phyloP scores from a whole-genome alignment of 768 basidiomycete genomes.

The Kwoniella sp. region DNA sequence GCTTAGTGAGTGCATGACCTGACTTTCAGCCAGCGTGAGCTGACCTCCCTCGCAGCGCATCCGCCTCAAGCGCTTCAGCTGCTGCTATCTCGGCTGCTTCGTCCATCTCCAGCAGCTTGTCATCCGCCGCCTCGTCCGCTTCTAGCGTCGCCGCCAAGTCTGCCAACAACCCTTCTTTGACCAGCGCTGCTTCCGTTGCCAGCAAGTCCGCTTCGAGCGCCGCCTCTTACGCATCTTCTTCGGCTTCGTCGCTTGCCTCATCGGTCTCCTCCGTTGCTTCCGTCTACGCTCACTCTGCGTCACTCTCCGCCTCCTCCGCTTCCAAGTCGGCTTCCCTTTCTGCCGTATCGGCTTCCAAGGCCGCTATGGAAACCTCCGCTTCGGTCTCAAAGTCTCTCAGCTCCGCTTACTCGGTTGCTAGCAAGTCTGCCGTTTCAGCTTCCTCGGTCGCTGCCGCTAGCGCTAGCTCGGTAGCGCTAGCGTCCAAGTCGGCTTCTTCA shows the following conservation, averaged over 20 bases:
- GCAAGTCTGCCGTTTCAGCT: constrained; percentile 37
- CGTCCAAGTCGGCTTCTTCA: constrained; percentile 31
- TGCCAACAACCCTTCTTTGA: constrained; percentile 32
- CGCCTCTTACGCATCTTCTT: constrained; percentile 42
- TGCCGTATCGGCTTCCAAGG: constrained; percentile 36
- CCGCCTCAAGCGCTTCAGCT: constrained; percentile 44
- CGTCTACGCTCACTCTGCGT: constrained; percentile 37
- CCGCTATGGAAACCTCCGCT: constrained; percentile 30
- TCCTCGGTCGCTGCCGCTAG: constrained; percentile 31
- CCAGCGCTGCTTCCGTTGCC: constrained; percentile 43
- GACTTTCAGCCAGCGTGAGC: neutral
- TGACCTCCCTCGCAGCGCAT: constrained; percentile 31
- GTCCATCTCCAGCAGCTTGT: constrained; percentile 41
- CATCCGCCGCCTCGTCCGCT: constrained; percentile 42
- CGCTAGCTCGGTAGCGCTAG: constrained; percentile 25
- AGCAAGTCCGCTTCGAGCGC: constrained; percentile 45
- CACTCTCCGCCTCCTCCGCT: constrained; percentile 39
- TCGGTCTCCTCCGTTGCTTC: constrained; percentile 44
- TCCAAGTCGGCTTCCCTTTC: constrained; percentile 36
- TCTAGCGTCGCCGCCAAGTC: constrained; percentile 44
- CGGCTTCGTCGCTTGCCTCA: constrained; percentile 45
- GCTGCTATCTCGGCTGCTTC: constrained; percentile 41
- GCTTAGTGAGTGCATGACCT: constrained; percentile 36
- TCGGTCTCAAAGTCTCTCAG: constrained; percentile 32
- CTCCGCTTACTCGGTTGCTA: constrained; percentile 30